Percentiles rank a stretch among this genome's conserved stretches.
Evolutionary conservation across 1,139 yeast species (phyloP).

Genomic region (Zhuliangozyma parablackwelliae): DNA sequence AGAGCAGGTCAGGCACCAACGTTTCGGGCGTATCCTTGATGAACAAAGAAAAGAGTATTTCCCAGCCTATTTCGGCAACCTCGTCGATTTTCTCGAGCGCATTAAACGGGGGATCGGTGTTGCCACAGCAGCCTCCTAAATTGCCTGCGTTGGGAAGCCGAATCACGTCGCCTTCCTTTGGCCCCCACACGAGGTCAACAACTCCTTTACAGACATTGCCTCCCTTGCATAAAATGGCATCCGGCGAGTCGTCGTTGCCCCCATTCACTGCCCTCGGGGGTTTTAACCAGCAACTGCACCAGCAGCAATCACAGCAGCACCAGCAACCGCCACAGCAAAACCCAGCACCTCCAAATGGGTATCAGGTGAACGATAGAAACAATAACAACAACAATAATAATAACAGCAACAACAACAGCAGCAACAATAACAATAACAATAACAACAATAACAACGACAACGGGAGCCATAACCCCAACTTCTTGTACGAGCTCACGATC

Average conservation of each 20-base stretch:
- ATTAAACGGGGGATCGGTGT: conserved; percentile 5
- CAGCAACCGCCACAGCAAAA: conserved; percentile 3
- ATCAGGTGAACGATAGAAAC: conserved; percentile 1
- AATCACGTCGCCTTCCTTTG: conserved; percentile 14
- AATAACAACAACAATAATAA: conserved; percentile 9
- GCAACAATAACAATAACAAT: conserved; percentile 12
- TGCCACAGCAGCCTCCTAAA: conserved; percentile 16
- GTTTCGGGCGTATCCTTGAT: conserved; percentile 29
- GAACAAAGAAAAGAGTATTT: conserved; percentile 7
- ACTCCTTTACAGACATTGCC: conserved; percentile 21
- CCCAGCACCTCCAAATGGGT: conserved; percentile 4
- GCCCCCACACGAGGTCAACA: conserved; percentile 7
- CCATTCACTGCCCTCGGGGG: neutral
- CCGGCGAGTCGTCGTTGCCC: conserved; percentile 7
- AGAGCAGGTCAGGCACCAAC: conserved; percentile 10
- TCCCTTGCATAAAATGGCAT: conserved; percentile 26
- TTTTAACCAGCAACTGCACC: conserved; percentile 2
- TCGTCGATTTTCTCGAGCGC: conserved; percentile 12
- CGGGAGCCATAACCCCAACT: conserved; percentile 6
- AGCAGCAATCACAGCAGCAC: neutral
- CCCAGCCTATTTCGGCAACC: conserved; percentile 1
- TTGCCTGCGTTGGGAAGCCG: conserved; percentile 17
- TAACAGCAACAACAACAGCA: conserved; percentile 12
- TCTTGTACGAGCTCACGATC: conserved; percentile 43
- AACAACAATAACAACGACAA: conserved; percentile 7